Conservation (phyloP, 23 red algal genomes). For the Agarophyton chilense region DNA sequence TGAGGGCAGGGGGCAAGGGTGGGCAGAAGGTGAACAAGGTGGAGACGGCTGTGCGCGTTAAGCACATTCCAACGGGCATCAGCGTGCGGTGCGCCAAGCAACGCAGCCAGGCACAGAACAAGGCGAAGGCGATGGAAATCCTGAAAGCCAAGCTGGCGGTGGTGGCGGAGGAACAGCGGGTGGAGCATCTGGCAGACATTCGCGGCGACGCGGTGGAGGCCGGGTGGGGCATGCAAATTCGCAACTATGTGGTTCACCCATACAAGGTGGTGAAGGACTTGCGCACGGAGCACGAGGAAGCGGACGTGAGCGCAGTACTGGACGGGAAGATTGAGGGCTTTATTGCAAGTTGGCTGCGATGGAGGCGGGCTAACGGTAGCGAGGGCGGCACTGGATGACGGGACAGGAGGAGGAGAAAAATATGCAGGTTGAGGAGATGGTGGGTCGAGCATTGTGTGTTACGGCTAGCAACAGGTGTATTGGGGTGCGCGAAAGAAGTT, state of each 20-base stretch:
- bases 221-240: constrained; percentile 90
- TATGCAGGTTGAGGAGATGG: not conserved
- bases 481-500: not conserved
- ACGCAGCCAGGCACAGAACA: constrained; percentile 82
- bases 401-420: not conserved
- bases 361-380: constrained; percentile 1
- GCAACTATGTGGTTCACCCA: constrained; percentile 95
- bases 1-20: constrained; percentile 81
- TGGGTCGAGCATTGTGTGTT: too few species aligned
- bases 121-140: constrained; percentile 69
- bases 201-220: constrained; percentile 95
- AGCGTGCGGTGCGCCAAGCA: constrained; percentile 75
- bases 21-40: constrained; percentile 99
- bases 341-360: constrained; percentile 62
- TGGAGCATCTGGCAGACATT: constrained; percentile 78
- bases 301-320: constrained; percentile 69
- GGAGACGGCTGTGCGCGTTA: constrained; percentile 85
- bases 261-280: constrained; percentile 99
- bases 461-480: not conserved
- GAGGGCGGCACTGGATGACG: not conserved
- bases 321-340: constrained; percentile 81
- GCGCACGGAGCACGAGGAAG: constrained; percentile 71
- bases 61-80: constrained; percentile 85
- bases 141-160: constrained; percentile 90
- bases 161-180: constrained; percentile 85